A percentile compares a stretch with the other conserved stretches of the same genome.
phyloP scores from a whole-genome alignment of 2,329 filamentous ascomycete species.

The Xenoacremonium recifei region DNA sequence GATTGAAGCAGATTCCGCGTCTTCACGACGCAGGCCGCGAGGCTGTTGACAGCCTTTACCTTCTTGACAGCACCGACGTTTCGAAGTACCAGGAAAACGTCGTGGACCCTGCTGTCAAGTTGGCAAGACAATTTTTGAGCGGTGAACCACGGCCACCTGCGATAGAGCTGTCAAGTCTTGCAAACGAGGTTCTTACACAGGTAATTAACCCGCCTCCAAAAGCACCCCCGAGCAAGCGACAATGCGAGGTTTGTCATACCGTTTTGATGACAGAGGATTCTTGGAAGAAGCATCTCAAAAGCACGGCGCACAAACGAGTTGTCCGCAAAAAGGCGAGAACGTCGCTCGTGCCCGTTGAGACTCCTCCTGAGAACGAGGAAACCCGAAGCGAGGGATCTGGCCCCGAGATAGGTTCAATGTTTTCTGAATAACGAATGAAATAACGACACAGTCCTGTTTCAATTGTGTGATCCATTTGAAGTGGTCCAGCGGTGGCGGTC shows the following conservation, averaged over 20 bases:
- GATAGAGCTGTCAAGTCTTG: constrained; percentile 44
- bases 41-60: constrained; percentile 61
- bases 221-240: constrained; percentile 54
- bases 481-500: no score
- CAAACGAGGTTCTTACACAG: constrained; percentile 54
- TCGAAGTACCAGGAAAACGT: constrained; percentile 63
- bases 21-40: constrained; percentile 54
- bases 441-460: no score
- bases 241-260: constrained; percentile 72
- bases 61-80: constrained; percentile 77
- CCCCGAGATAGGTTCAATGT: constrained; percentile 28
- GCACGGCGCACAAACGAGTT: constrained; percentile 33
- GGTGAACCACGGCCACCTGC: constrained; percentile 54
- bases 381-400: constrained; percentile 17
- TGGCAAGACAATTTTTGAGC: constrained; percentile 64
- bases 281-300: constrained; percentile 40
- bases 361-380: constrained; percentile 5
- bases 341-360: constrained; percentile 34
- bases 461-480: no score
- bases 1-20: constrained; percentile 73
- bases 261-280: constrained; percentile 55
- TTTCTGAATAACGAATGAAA: constrained; percentile 17
- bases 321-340: constrained; percentile 35
- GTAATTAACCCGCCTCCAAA: constrained; percentile 44
- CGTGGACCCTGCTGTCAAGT: constrained; percentile 57